A percentile compares a stretch with the other conserved stretches of the same genome.
Evolutionary conservation across 2,329 filamentous ascomycete genomes (phyloP).

Genomic region (Aspergillus glaucus): DNA sequence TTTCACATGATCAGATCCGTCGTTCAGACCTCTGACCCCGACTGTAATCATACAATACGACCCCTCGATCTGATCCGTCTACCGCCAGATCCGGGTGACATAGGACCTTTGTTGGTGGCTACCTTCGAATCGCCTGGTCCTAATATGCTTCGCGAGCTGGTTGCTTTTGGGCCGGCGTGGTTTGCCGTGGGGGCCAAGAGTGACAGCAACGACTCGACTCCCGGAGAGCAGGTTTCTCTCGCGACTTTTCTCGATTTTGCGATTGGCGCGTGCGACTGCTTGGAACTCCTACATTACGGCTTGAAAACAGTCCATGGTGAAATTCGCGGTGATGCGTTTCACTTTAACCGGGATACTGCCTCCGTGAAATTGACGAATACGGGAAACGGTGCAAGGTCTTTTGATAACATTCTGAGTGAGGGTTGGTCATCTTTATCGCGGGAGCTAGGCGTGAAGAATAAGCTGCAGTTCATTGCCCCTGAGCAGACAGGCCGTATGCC

Average conservation of each 20-base stretch:
- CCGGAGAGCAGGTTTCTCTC: slow-evolving; percentile 60
- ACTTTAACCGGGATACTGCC: slow-evolving; percentile 67
- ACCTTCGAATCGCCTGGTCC: slow-evolving; percentile 73
- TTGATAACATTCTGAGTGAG: slow-evolving; percentile 83
- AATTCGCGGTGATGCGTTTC: slow-evolving; percentile 83
- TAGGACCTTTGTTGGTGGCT: slow-evolving; percentile 65
- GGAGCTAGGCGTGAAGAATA: slow-evolving; percentile 79
- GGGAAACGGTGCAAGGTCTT: slow-evolving; percentile 78
- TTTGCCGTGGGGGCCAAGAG: slow-evolving; percentile 52
- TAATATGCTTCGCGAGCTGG: slow-evolving; percentile 63
- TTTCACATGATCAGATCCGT: slow-evolving; percentile 76
- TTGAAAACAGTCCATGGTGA: slow-evolving; percentile 85
- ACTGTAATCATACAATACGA: slow-evolving; percentile 68
- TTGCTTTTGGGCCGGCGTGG: slow-evolving; percentile 73
- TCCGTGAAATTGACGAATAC: slow-evolving; percentile 76
- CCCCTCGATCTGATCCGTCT: slow-evolving; percentile 75
- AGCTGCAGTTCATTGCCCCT: slow-evolving; percentile 84
- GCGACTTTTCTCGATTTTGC: slow-evolving; percentile 83
- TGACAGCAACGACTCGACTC: slow-evolving; percentile 41
- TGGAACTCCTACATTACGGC: slow-evolving; percentile 87
- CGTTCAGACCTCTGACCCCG: slow-evolving; percentile 63
- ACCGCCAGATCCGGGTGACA: slow-evolving; percentile 61
- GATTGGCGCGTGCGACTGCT: slow-evolving; percentile 75
- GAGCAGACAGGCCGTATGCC: slow-evolving; percentile 93
- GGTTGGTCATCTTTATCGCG: slow-evolving; percentile 81